Percentiles rank a stretch among this genome's conserved stretches.
Conservation (phyloP, 1,284 basidiomycete species). For the Sutorius eximius region DNA sequence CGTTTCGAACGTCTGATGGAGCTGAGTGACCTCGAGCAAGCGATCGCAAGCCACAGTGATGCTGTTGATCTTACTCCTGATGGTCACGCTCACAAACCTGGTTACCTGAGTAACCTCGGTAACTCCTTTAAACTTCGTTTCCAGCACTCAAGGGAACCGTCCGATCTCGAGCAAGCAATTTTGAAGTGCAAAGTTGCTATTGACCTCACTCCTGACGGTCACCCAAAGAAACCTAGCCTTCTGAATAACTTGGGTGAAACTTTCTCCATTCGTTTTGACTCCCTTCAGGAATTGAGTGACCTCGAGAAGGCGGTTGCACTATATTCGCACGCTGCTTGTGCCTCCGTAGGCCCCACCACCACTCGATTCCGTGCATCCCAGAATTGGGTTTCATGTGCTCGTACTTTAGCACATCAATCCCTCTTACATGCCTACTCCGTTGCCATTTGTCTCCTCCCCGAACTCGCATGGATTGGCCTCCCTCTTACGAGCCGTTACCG, state of each 20-base stretch:
- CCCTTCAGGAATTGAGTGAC: no score
- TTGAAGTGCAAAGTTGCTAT: no score
- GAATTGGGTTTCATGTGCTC: constrained; percentile 4
- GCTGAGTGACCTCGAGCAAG: no score
- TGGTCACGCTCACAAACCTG: no score
- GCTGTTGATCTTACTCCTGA: no score
- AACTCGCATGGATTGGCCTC: constrained; percentile 2
- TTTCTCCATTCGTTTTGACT: no score
- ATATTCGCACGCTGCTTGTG: neutral
- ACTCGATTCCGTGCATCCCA: constrained; percentile 1
- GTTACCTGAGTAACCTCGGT: no score
- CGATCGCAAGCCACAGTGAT: no score
- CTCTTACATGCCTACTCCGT: constrained; percentile 1
- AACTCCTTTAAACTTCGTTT: no score
- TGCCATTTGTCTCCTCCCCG: constrained; percentile 5
- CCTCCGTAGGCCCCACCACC: neutral
- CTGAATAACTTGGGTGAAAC: neutral
- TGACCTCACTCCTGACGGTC: neutral
- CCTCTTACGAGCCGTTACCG: constrained; percentile 4
- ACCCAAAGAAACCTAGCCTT: neutral
- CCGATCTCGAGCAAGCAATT: no score
- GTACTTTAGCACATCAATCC: neutral
- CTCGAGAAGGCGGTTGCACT: neutral
- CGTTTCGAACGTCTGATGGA: no score
- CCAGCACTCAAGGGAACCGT: no score